A percentile compares a stretch with the other conserved stretches of the same genome.
Evolutionary conservation across 768 basidiomycete genomes (phyloP).

Genomic region (Xerocomus potaroensis): DNA sequence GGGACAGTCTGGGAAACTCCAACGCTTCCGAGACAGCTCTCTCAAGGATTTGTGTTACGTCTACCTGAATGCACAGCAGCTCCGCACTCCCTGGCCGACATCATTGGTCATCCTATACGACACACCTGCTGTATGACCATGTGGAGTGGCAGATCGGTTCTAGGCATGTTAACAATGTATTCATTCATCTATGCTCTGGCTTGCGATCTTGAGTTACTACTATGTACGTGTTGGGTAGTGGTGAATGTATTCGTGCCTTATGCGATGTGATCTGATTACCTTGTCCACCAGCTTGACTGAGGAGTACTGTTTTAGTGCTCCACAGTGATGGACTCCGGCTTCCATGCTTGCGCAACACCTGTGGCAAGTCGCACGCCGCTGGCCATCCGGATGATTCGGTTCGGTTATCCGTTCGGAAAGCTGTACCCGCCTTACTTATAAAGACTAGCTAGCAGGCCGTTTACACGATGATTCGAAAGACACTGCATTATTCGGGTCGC

Average conservation of each 20-base stretch:
- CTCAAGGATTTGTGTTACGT: slow-evolving; percentile 47
- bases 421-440: background rate
- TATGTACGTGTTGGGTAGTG: no score
- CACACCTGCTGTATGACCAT: slow-evolving; percentile 16
- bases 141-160: background rate
- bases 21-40: slow-evolving; percentile 48
- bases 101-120: slow-evolving; percentile 54
- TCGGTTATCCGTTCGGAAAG: background rate
- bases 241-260: no score
- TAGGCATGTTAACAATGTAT: slow-evolving; percentile 6
- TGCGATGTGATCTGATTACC: no score
- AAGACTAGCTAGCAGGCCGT: background rate
- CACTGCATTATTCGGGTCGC: background rate
- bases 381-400: no score
- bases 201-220: background rate
- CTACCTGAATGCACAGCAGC: slow-evolving; percentile 51
- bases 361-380: background rate
- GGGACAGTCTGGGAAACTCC: slow-evolving; percentile 60
- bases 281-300: no score
- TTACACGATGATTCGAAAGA: slow-evolving; percentile 9
- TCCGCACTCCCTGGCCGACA: slow-evolving; percentile 63
- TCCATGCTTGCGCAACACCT: background rate
- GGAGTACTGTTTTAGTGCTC: no score
- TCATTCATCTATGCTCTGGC: background rate
- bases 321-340: no score